Evolutionary conservation across 106 monocot genomes (phyloP), one percentile per base, ranked within the genome.

Genomic region (Apostasia shenzhenica): DNA sequence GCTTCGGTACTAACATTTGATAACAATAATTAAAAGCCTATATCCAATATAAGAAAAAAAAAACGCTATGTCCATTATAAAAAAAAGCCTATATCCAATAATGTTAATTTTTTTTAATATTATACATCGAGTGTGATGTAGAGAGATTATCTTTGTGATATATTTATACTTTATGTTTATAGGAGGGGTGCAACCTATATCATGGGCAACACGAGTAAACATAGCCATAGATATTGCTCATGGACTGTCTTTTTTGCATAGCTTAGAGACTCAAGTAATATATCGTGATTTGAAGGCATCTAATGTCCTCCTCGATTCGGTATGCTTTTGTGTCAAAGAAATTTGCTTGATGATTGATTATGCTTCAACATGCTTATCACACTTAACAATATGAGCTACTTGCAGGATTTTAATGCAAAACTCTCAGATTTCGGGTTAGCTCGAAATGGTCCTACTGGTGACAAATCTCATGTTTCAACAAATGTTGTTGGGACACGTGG

Each of bases 401-500:
- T 83, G 7, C 82, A 88, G 88, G 86, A 87, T 26, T 84, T 84
- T 75, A 86, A 76, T 76, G 86, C 93, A 45, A 94, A 94, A 70
- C 78, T 94, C 5, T 90, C 93, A 37, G 93, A 94, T 77, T 94
- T 94, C 68, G 93, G 93, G 6, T 76, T 94, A 41, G 93, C 93
- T 2, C 84, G 93, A 68, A 81, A 74, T 64, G 93, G 89, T 56
- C 93, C 89, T n/a, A 90, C 86, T 3, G 93, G 89, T 48, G 93
- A 94, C 59, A 90, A 82, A 6, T 86, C 83, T 69, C 89, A 94
- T 76, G 89, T 94, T 61, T 90, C 93, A 51, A 94, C 89, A 5
- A 75, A 80, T 55, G 75, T 94, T 2, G 63, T 94, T 4, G 93
- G 93, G 44, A 94, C 93, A 47, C 81, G 82, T 0, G 89, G 93